Evolutionary conservation across 1,139 yeast genomes (phyloP).

Genomic region (Entelexis sorbosivorans): DNA sequence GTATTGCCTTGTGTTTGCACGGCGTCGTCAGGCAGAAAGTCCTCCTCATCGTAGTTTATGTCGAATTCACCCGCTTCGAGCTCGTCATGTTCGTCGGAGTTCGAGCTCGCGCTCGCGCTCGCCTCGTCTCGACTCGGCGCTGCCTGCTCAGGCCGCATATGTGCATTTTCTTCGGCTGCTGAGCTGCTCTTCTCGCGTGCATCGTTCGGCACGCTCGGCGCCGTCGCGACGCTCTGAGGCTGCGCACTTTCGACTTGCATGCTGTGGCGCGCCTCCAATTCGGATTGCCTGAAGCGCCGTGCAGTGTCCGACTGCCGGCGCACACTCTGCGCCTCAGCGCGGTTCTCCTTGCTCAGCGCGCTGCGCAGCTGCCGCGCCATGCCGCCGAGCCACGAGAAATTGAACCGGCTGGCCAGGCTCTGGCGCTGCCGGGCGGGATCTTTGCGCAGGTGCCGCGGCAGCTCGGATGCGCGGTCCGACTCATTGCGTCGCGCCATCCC

Average conservation of each 20-base stretch:
- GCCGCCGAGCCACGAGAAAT: conserved; percentile 16
- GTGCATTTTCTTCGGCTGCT: background rate
- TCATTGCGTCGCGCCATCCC: background rate
- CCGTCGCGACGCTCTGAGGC: background rate
- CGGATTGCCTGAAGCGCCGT: background rate
- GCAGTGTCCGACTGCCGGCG: conserved; percentile 15
- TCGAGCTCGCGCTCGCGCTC: too few species aligned
- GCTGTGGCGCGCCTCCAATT: background rate
- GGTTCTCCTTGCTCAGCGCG: conserved; percentile 1
- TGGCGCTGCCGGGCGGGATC: conserved; percentile 1
- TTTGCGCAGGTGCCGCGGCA: conserved; percentile 8
- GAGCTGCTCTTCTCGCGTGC: background rate
- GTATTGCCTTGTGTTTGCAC: background rate
- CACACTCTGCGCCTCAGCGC: conserved; percentile 8
- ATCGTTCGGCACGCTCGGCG: background rate
- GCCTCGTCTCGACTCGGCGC: too few species aligned
- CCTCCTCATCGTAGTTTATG: background rate
- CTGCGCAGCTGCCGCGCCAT: conserved; percentile 9
- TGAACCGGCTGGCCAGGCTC: background rate
- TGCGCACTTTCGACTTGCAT: too few species aligned
- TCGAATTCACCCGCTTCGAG: background rate
- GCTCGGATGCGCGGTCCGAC: background rate
- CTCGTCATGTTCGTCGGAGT: background rate
- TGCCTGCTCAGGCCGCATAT: too few species aligned
- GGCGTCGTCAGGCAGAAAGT: background rate